Evolutionary conservation across 2,329 filamentous ascomycete species (phyloP), one percentile per base, ranked within the genome.

Genomic region (Fusarium buxicola): DNA sequence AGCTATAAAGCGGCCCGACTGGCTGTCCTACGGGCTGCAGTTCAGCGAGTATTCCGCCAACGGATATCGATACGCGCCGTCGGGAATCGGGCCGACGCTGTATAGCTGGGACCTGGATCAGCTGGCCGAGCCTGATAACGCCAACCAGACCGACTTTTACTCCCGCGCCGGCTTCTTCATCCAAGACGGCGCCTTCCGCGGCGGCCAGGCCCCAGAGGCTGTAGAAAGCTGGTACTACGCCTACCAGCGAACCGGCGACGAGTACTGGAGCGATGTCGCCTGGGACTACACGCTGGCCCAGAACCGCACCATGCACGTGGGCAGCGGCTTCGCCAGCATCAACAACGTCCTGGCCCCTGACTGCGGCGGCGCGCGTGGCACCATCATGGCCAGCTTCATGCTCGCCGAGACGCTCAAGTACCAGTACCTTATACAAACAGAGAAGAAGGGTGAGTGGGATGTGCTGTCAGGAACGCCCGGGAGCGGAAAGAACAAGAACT

Each of bases 391-490:
- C 49, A 79, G 89, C 66, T 96, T 94, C 77, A 87, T 90, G 80
- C 92, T 95, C 73, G 92, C 92, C 0, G 92, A 95, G 78, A 89
- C 92, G 55, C 71, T 95, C 72, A 95, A 96, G 80, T 95, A 95
- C 73, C 39, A 48, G 31, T 61, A 39, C 32, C 28, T 56, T 18
- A 61, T 91, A 50, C 85, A 87, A 70, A 82, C 84, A 1, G 83
- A 87, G 25, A 85, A 84, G 55, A 78, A 82, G 47, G 58, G 41
- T 30, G 57, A 61, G 49, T 58, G 58, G 41, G 13, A 48, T 7
- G 28, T 45, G 12, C n/a, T 58, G n/a, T 24, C 41, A 15, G 59
- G 41, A 44, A 40, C 8, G 2, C 71, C 86, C 12, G 76, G 87
- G 10, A 84, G 81, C 69, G 73, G 89, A 59, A 86, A 89, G 73